Base-by-base conservation (phyloP, 1,284 basidiomycete species). In the Rhodofomes roseus region DNA sequence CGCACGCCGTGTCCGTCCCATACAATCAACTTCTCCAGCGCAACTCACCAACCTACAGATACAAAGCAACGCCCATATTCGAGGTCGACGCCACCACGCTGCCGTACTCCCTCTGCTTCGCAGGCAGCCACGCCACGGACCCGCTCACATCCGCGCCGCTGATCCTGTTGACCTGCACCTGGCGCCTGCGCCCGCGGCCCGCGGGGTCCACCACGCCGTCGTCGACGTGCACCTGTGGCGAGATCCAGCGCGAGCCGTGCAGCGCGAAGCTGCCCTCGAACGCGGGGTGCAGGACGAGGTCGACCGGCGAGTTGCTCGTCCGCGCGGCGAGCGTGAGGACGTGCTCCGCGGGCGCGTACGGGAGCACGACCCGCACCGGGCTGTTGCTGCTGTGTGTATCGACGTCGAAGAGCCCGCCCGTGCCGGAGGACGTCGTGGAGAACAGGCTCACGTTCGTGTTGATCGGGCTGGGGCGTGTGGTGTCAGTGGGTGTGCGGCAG, bases 201-300 rank as follows among this genome's bases (percentile, higher is more conserved):
- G 72, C 65, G 1, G 81, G 79, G 60, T 82, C 80, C 51, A 73
- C 71, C 14, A 65, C 68, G 16, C 62, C 59, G 14, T 29, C 56
- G 46, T 68, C 48, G 4, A 58, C 67, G 4, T 74, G 50, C 14
- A 72, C 52, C 12, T 57, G 62, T 0, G 71, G 61, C 5, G 62
- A 64, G 43, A 70, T 50, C 22, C 70, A 54, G 3, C 68, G 64
- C 22, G 63, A 60, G 39, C 74, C 71, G 46, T 62, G 36, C 55
- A 75, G 62, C 16, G 61, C 62, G 66, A 80, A 80, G 2, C 57
- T 59, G 16, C 79, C 83, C 61, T 84, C 79, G 60, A 73, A 81
- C 1, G 80, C 73, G 31, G 65, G 56, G 55, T 77, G 71, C 2
- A 81, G 70, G 36, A 63, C 54, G 9, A 77, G 71, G 22, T 63